A percentile compares a stretch with the other conserved stretches of the same genome.
phyloP scores from a whole-genome alignment of 2,329 filamentous ascomycete species.

The Fragosphaeria purpurea region DNA sequence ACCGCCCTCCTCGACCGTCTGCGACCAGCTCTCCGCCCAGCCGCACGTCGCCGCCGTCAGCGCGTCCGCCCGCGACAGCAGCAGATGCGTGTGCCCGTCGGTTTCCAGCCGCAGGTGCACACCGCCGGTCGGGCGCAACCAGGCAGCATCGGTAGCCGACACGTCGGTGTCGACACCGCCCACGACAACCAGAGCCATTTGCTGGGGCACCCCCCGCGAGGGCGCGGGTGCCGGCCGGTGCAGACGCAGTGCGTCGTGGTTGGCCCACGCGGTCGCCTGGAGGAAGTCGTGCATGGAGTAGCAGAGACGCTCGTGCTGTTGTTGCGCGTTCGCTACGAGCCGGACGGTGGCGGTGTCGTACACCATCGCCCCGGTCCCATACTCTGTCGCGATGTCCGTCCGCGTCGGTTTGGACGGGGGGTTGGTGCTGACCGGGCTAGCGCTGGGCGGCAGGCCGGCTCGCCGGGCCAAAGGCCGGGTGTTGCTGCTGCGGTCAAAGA shows the following conservation, averaged over 20 bases:
- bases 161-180: background rate
- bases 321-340: too few species aligned
- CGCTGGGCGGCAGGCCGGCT: too few species aligned
- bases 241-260: conserved; percentile 19
- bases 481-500: too few species aligned
- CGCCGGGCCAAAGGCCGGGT: too few species aligned
- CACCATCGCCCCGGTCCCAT: too few species aligned
- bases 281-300: conserved; percentile 12
- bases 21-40: conserved; percentile 28
- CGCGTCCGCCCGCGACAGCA: conserved; percentile 28
- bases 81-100: conserved; percentile 29
- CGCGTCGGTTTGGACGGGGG: too few species aligned
- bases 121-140: conserved; percentile 15
- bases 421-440: too few species aligned
- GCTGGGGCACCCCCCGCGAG: conserved; percentile 20
- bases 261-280: conserved; percentile 15
- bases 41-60: conserved; percentile 24
- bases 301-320: background rate
- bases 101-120: conserved; percentile 29
- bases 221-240: too few species aligned
- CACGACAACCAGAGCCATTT: conserved; percentile 20
- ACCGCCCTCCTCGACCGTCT: conserved; percentile 14
- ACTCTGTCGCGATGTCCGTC: too few species aligned
- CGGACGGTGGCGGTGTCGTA: too few species aligned
- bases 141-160: background rate